These are phyloP conservation scores for Hypoxylon fuscum DNA, from an alignment of 495 filamentous ascomycete genomes.

Conservation along the genomic window DNA sequence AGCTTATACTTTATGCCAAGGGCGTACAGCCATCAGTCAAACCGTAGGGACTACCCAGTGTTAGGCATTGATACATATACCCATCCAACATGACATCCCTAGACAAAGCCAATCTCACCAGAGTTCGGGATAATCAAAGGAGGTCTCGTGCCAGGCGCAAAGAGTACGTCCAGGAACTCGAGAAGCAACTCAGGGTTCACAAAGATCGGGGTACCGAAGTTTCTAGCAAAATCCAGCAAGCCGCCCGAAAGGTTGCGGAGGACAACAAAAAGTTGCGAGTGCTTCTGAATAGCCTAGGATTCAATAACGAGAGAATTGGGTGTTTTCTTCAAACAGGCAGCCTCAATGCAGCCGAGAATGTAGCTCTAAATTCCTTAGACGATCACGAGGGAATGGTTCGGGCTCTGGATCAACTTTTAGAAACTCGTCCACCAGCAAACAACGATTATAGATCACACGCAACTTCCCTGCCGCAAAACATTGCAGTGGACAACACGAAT, in stretches of 20 bases:
- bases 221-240: slow-evolving; percentile 68
- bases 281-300: slow-evolving; percentile 46
- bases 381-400: background rate
- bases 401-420: slow-evolving; percentile 14
- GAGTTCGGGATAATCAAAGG: slow-evolving; percentile 82
- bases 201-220: slow-evolving; percentile 68
- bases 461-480: background rate
- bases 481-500: background rate
- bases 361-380: background rate
- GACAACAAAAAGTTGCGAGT: slow-evolving; percentile 68
- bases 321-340: slow-evolving; percentile 23
- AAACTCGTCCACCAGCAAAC: background rate
- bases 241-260: slow-evolving; percentile 67
- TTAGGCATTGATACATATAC: too few relatives aligned
- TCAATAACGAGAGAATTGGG: slow-evolving; percentile 34
- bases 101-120: slow-evolving; percentile 57
- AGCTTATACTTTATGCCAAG: too few relatives aligned
- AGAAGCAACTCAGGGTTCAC: slow-evolving; percentile 67
- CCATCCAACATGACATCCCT: too few relatives aligned
- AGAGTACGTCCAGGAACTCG: slow-evolving; percentile 77
- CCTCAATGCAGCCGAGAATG: slow-evolving; percentile 1
- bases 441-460: background rate
- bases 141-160: slow-evolving; percentile 78
- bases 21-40: too few relatives aligned
- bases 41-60: too few relatives aligned